phyloP scores from a whole-genome alignment of 1,284 basidiomycete species.

The Fomitopsis schrenkii region DNA sequence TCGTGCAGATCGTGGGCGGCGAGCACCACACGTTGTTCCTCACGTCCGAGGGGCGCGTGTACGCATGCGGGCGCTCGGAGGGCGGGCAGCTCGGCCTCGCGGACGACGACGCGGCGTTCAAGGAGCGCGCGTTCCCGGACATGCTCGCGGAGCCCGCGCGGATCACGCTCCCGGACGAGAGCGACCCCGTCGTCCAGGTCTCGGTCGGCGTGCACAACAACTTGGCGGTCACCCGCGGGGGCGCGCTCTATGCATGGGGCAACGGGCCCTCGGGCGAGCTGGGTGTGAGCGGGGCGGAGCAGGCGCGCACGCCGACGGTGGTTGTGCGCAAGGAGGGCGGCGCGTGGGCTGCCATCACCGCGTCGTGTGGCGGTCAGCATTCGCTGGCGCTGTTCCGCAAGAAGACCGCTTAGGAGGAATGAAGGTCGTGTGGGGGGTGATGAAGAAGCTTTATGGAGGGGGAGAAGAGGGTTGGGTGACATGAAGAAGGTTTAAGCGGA shows the following conservation, averaged over 20 bases:
- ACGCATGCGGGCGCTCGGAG: conserved; percentile 76
- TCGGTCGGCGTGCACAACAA: conserved; percentile 79
- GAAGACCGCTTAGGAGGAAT: conserved; percentile 7
- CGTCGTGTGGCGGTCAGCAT: conserved; percentile 71
- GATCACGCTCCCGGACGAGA: conserved; percentile 63
- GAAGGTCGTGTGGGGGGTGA: neutral
- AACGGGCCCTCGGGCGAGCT: conserved; percentile 71
- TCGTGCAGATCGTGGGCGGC: conserved; percentile 74
- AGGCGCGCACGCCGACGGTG: conserved; percentile 51
- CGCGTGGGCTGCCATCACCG: conserved; percentile 55
- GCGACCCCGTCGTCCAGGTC: conserved; percentile 64
- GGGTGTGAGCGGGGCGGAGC: conserved; percentile 55
- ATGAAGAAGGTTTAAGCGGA: neutral
- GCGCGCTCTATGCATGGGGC: conserved; percentile 84
- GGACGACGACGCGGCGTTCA: conserved; percentile 52
- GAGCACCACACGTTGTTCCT: conserved; percentile 88
- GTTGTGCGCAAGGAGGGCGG: conserved; percentile 69
- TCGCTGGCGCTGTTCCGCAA: conserved; percentile 63
- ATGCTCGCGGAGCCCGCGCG: conserved; percentile 55
- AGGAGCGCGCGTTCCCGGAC: conserved; percentile 47
- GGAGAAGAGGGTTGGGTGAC: neutral
- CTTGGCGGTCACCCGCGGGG: conserved; percentile 73
- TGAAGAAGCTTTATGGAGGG: neutral
- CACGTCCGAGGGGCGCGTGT: conserved; percentile 79
- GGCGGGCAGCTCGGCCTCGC: conserved; percentile 75